A percentile compares a stretch with the other conserved stretches of the same genome.
phyloP scores from a whole-genome alignment of 2,329 filamentous ascomycete genomes.

The Paracorniculantispora psalliotae region DNA sequence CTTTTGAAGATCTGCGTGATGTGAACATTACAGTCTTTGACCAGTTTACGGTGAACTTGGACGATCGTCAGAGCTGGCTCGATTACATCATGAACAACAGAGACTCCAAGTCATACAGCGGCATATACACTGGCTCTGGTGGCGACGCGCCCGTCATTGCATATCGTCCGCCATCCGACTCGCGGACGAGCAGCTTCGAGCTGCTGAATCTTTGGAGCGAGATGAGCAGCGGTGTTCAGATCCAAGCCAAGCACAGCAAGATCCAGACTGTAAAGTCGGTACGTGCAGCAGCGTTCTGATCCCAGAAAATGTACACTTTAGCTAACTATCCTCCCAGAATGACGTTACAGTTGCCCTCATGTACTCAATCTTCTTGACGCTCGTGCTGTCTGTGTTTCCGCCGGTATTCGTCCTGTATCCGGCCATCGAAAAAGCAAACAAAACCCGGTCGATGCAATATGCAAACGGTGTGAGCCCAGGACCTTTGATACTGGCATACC shows the following conservation, averaged over 20 bases:
- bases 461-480: slow-evolving; percentile 76
- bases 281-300: not conserved
- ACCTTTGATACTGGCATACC: slow-evolving; percentile 76
- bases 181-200: not conserved
- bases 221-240: not conserved
- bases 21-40: not conserved
- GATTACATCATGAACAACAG: not conserved
- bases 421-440: slow-evolving; percentile 67
- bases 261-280: not conserved
- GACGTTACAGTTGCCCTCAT: slow-evolving; percentile 21
- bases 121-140: not conserved
- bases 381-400: slow-evolving; percentile 60
- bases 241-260: not conserved
- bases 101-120: not conserved
- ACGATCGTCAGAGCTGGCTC: not conserved
- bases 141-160: not conserved
- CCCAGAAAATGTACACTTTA: not conserved
- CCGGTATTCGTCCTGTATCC: slow-evolving; percentile 73
- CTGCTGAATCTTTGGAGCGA: slow-evolving; percentile 4
- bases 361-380: slow-evolving; percentile 65
- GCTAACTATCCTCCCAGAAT: not conserved
- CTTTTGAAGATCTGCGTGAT: not conserved
- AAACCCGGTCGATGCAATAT: slow-evolving; percentile 77
- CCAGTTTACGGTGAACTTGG: not conserved
- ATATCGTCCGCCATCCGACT: not conserved